Conservation (phyloP, 177 flowering plant genomes). For the Vitis hybrid region DNA sequence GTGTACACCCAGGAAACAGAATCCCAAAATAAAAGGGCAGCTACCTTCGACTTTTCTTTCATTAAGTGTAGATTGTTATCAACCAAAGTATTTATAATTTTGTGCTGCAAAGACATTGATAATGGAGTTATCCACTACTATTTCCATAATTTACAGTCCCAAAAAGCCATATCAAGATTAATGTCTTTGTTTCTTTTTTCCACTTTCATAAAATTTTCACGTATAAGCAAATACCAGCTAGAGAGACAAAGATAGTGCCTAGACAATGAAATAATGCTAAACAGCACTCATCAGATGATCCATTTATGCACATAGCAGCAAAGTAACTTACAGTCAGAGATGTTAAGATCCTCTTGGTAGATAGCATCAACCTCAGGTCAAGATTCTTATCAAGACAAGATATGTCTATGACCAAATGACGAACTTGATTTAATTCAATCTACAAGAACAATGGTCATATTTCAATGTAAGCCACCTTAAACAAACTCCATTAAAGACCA, state of each 20-base stretch:
- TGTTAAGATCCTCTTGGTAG: conserved; percentile 33
- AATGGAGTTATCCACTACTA: neutral
- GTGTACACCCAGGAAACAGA: too few species aligned
- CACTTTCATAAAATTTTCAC: neutral
- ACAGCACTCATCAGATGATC: neutral
- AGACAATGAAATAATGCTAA: neutral
- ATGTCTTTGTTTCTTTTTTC: neutral
- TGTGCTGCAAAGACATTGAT: neutral
- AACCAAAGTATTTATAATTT: neutral
- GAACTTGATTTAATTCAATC: conserved; percentile 48
- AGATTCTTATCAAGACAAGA: conserved; percentile 47
- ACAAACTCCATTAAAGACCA: neutral
- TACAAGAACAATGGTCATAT: conserved; percentile 17
- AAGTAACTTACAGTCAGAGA: conserved; percentile 39
- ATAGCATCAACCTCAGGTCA: conserved; percentile 55
- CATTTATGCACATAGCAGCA: neutral
- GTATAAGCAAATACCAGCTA: too few species aligned
- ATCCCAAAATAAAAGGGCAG: too few species aligned
- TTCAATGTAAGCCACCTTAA: neutral
- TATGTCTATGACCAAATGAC: conserved; percentile 47
- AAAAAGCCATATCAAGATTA: neutral
- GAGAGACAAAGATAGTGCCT: too few species aligned
- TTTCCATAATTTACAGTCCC: neutral
- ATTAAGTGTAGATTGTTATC: neutral
- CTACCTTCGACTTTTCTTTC: too few species aligned